A percentile compares a stretch with the other conserved stretches of the same genome.
These are phyloP conservation scores for Aspergillus melleus DNA, from an alignment of 2,329 filamentous ascomycete species.

Conservation along the genomic window DNA sequence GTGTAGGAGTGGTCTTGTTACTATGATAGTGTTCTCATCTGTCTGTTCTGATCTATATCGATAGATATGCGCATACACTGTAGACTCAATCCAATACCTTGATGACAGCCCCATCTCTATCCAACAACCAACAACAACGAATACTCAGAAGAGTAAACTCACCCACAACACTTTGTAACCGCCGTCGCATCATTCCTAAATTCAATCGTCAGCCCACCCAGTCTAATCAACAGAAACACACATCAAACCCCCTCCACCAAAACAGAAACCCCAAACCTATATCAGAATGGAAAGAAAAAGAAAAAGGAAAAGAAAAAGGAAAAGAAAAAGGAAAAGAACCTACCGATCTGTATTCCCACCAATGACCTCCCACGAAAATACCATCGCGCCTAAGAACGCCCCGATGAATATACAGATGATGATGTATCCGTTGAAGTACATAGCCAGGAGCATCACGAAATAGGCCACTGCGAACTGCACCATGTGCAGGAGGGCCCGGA, in stretches of 20 bases:
- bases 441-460: slow-evolving; percentile 70
- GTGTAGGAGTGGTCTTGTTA: too few relatives aligned
- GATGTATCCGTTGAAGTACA: slow-evolving; percentile 71
- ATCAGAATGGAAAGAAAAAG: too few relatives aligned
- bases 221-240: not conserved
- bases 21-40: too few relatives aligned
- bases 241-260: too few relatives aligned
- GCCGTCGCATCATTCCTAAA: slow-evolving; percentile 23
- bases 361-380: slow-evolving; percentile 68
- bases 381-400: slow-evolving; percentile 68
- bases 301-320: not conserved
- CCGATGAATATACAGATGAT: slow-evolving; percentile 81
- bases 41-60: too few relatives aligned
- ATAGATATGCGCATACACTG: too few relatives aligned
- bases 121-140: too few relatives aligned
- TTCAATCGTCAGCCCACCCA: not conserved
- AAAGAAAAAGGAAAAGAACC: too few relatives aligned
- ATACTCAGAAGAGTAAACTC: not conserved
- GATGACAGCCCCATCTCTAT: too few relatives aligned
- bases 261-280: too few relatives aligned
- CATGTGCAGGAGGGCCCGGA: slow-evolving; percentile 68
- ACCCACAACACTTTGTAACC: slow-evolving; percentile 28
- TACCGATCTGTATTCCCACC: not conserved
- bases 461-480: slow-evolving; percentile 74
- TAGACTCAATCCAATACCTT: too few relatives aligned